Evolutionary conservation across 1,284 basidiomycete species (phyloP), one percentile per base, ranked within the genome.

Genomic region (Hemileia vastatrix): DNA sequence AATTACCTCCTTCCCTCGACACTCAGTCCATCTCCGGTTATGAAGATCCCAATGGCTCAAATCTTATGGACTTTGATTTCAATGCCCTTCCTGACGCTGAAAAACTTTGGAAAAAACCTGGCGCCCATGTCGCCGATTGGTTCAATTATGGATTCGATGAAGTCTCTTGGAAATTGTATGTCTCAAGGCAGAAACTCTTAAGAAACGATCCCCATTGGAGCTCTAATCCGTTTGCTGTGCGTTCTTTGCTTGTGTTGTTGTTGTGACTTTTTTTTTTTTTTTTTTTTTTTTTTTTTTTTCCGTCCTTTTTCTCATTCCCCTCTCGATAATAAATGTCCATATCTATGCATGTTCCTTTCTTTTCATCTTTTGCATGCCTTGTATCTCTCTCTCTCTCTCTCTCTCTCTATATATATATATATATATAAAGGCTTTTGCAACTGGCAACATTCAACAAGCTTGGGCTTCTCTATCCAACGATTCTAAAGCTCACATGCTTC

Each of bases 71-170:
- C 65, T 82, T 94, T 49, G 94, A 98, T 76, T 75, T 96, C 54
- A 82, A 80, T 23, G 83, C 86, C 21, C 81, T 97, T 76, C 68
- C 73, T 9, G 80, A 86, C 21, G 50, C 33, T 49, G 59, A 62
- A 33, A 94, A 95, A 75, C 86, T 88, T 2, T 99, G 95, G 95
- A 81, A 94, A 64, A 79, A 86, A 59, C 88, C 93, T 6, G 95
- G 95, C 15, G 86, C 90, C 5, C 91, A 97, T 78, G 80, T 97
- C 62, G 88, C 88, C 69, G 94, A 97, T 78, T 99, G 90, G 86
- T 99, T 98, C 79, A 98, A 99, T 78, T 98, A 96, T 71, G 95
- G 95, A 0, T 98, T 98, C 74, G 94, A 98, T 76, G 95, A 99
- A 77, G 82, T 90, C 11, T 87, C 87, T 18, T 99, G 92, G 90